Evolutionary conservation across 108 stramenopile genomes (phyloP), one percentile per base, ranked within the genome.

Genomic region (Skeletonema tropicum): DNA sequence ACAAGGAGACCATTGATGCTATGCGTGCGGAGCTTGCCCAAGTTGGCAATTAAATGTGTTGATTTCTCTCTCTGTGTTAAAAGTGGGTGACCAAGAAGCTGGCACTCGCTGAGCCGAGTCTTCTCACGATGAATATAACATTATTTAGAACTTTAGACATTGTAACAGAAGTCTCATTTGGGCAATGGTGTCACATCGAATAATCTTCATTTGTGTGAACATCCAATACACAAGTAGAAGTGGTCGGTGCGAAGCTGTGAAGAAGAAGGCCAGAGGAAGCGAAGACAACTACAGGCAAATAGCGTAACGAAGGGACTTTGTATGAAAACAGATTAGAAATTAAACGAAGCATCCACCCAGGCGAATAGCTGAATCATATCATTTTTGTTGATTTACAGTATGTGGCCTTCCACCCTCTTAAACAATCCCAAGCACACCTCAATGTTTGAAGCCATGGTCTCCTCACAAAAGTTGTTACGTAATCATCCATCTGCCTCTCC

Each of bases 21-120:
- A 98, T 99, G 98, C 91, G 98, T 35, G 86, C 77, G 6, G 96
- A 99, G 80, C 91, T 99, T 35, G 95, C 96, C 77, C 71, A 79
- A 49, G 89, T 76, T 4, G 48, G 72, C 39, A 81, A 78, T 0
- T 87, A 79, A 77, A 52, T 52, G 23, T 52, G 8, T 52, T 19
- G 23, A 23, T 19, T 52, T 19, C 9, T 23, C 52, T 23, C 52
- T 52, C 8, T 52, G 25, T 48, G 17, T 48, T 38, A 38, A 11
- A 52, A 23, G 52, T 25, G 19, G 21, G 19, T 25, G 52, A 52
- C 52, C 21, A 7, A 23, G 52, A 52, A 10, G 21, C 6, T 8
- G 49, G 19, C 2, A 52, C 6, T 21, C 21, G 5, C 23, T 25
- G 23, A 1, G 8, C 52, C 23, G 23, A 52, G 52, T 21, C 52